These are phyloP conservation scores for Leishmania braziliensis DNA, from an alignment of 208 protist species.

Conservation along the genomic window DNA sequence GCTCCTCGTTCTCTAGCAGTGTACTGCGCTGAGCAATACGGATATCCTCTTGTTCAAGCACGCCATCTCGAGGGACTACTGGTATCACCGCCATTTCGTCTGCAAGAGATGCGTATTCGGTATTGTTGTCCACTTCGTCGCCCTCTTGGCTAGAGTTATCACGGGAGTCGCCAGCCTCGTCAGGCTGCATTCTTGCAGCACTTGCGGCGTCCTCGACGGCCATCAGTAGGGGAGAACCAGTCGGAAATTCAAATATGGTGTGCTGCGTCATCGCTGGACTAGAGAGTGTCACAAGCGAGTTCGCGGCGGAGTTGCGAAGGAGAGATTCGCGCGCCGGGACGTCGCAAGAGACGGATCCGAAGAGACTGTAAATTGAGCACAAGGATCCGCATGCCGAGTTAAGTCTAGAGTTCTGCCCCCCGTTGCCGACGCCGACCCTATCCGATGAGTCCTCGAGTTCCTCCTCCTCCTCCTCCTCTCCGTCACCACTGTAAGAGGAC, in stretches of 20 bases:
- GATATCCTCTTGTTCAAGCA: conserved; percentile 10
- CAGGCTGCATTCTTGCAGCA: neutral
- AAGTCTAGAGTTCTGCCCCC: neutral
- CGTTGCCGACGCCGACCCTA: conserved; percentile 2
- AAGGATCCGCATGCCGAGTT: conserved; percentile 17
- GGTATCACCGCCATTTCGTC: conserved; percentile 18
- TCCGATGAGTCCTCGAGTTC: neutral
- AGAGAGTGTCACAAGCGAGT: conserved; percentile 47
- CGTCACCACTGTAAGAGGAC: conserved; percentile 9
- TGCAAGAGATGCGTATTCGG: neutral
- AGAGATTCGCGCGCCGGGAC: conserved; percentile 21
- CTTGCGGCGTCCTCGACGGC: neutral
- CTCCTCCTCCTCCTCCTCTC: conserved; percentile 16
- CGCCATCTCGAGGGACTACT: neutral
- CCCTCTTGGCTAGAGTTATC: conserved; percentile 33
- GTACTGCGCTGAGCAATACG: conserved; percentile 12
- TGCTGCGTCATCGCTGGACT: conserved; percentile 36
- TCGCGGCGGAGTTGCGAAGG: conserved; percentile 52
- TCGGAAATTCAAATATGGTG: conserved; percentile 31
- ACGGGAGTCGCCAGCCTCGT: conserved; percentile 18
- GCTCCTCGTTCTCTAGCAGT: conserved; percentile 18
- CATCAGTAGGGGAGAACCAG: neutral
- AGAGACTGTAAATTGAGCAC: conserved; percentile 24
- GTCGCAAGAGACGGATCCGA: conserved; percentile 12
- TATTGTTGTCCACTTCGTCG: conserved; percentile 24